These are phyloP conservation scores for Plantago coronopus DNA, from an alignment of 305 asterid genomes.

Conservation along the genomic window DNA sequence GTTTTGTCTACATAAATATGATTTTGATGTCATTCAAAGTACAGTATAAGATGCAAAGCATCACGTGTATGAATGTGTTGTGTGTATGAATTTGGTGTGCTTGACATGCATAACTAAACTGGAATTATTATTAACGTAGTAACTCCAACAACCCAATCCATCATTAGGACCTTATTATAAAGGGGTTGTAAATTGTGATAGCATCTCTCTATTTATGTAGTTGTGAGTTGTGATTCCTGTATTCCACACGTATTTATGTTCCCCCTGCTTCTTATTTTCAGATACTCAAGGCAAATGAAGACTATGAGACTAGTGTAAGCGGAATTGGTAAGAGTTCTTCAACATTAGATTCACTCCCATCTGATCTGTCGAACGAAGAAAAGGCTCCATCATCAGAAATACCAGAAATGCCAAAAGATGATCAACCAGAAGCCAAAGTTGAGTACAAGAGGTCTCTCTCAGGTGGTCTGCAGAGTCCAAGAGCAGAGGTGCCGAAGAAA, in stretches of 20 bases:
- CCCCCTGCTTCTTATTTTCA: constrained; percentile 19
- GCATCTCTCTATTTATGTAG: too few relatives aligned
- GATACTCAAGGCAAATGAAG: constrained; percentile 44
- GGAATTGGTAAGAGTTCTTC: constrained; percentile 25
- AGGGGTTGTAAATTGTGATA: too few relatives aligned
- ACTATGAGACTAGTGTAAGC: constrained; percentile 29
- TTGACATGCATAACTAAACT: too few relatives aligned
- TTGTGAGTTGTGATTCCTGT: neutral
- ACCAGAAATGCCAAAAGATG: constrained; percentile 4
- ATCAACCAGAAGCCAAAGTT: constrained; percentile 16
- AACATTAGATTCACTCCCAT: constrained; percentile 22
- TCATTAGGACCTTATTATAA: too few relatives aligned
- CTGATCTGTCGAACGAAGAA: constrained; percentile 23
- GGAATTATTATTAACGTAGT: too few relatives aligned
- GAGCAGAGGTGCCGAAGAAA: constrained; percentile 41
- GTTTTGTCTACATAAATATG: too few relatives aligned
- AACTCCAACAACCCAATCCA: too few relatives aligned
- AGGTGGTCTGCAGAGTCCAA: constrained; percentile 53
- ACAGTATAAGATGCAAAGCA: too few relatives aligned
- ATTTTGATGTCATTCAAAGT: too few relatives aligned
- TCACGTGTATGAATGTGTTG: too few relatives aligned
- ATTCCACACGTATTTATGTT: constrained; percentile 1
- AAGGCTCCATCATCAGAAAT: constrained; percentile 5
- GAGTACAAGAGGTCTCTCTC: constrained; percentile 45
- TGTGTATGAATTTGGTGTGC: too few relatives aligned